These are phyloP conservation scores for Wolfiporia cocos DNA, from an alignment of 1,284 basidiomycete species.

Conservation along the genomic window DNA sequence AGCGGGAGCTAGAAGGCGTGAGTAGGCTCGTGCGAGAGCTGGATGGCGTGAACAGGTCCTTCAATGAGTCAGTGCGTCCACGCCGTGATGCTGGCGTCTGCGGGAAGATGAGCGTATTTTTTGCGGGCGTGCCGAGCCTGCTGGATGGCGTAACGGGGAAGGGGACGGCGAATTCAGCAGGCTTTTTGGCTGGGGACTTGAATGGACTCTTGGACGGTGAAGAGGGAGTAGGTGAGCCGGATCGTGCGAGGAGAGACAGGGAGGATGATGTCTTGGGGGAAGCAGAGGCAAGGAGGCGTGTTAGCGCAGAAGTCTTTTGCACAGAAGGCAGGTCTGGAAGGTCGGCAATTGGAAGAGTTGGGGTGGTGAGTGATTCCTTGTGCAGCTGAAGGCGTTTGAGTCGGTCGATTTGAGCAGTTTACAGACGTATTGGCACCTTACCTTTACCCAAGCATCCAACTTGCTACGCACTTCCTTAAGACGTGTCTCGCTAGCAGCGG, in stretches of 20 bases:
- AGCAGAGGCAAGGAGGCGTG: constrained; percentile 59
- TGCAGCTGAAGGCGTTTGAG: constrained; percentile 39
- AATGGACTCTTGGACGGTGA: constrained; percentile 25
- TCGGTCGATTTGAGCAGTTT: constrained; percentile 10
- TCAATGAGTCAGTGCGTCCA: constrained; percentile 12
- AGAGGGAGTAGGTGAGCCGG: constrained; percentile 38
- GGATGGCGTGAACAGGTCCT: constrained; percentile 16
- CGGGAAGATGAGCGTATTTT: constrained; percentile 41
- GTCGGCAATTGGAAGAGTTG: constrained; percentile 57
- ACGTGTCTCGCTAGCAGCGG: constrained; percentile 56
- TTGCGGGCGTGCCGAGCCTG: constrained; percentile 30
- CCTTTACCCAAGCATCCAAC: constrained; percentile 59
- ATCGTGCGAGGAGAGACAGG: constrained; percentile 35
- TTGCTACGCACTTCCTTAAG: constrained; percentile 52
- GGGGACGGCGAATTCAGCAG: constrained; percentile 39
- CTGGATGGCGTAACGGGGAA: constrained; percentile 42
- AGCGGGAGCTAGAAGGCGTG: constrained; percentile 30
- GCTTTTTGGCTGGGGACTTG: constrained; percentile 42
- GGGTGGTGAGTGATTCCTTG: constrained; percentile 33
- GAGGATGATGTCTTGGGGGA: constrained; percentile 54
- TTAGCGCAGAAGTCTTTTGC: constrained; percentile 59
- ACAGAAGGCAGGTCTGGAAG: constrained; percentile 48
- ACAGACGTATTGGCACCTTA: constrained; percentile 18
- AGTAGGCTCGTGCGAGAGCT: constrained; percentile 18
- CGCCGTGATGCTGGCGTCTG: constrained; percentile 28